A percentile compares a stretch with the other conserved stretches of the same genome.
These are phyloP conservation scores for Vaccinium myrtillus DNA, from an alignment of 148 eudicot species.

Conservation along the genomic window DNA sequence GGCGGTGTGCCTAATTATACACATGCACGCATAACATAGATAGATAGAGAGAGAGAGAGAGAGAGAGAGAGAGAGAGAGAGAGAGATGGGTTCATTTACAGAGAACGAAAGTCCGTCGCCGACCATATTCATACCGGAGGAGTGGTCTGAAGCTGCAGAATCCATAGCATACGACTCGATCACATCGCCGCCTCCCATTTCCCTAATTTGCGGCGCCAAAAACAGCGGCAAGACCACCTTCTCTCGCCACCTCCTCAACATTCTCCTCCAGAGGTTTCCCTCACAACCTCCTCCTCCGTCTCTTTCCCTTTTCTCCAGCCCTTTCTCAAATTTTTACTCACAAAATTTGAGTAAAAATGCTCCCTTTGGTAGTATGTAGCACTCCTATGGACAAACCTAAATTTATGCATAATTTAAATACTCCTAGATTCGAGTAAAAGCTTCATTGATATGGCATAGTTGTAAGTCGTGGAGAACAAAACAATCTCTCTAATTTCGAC, in stretches of 20 bases:
- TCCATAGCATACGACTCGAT: slow-evolving; percentile 35
- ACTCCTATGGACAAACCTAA: too few species aligned
- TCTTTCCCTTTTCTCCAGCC: too few species aligned
- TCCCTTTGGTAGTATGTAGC: too few species aligned
- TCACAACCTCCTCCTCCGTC: too few species aligned
- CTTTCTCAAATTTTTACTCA: too few species aligned
- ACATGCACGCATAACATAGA: neutral
- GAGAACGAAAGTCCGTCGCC: slow-evolving; percentile 29
- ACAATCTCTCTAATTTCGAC: too few species aligned
- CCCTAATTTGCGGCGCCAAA: slow-evolving; percentile 79
- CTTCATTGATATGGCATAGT: too few species aligned
- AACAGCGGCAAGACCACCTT: slow-evolving; percentile 91
- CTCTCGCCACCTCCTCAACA: slow-evolving; percentile 81
- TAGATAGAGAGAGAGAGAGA: neutral
- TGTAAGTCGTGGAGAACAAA: too few species aligned
- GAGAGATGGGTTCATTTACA: slow-evolving; percentile 13
- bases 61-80: neutral
- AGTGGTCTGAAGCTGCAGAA: slow-evolving; percentile 65
- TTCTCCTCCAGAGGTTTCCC: slow-evolving; percentile 57
- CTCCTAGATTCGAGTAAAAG: too few species aligned
- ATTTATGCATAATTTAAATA: too few species aligned
- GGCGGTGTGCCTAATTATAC: neutral
- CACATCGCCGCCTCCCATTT: slow-evolving; percentile 36
- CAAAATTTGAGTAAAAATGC: too few species aligned
- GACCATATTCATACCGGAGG: slow-evolving; percentile 51